phyloP scores from a whole-genome alignment of 306 rosid species.

The Hippophae gyantsensis region DNA sequence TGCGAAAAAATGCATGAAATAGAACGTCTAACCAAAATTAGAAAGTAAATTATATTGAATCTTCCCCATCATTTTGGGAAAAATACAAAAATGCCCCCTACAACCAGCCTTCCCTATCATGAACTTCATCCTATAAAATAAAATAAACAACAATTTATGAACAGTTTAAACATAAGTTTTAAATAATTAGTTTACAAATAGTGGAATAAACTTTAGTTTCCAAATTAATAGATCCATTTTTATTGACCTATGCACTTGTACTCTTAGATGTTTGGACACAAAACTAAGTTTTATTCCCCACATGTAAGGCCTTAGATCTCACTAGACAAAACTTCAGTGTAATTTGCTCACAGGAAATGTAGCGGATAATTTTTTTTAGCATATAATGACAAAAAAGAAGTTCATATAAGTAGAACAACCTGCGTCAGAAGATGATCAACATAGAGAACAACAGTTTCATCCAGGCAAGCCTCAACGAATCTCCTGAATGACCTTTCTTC shows the following conservation, averaged over 20 bases:
- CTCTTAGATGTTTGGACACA: too few species aligned
- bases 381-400: neutral
- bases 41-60: neutral
- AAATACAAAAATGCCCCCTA: neutral
- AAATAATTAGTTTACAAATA: too few species aligned
- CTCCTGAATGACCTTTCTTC: conserved; percentile 96
- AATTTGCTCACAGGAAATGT: too few species aligned
- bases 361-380: neutral
- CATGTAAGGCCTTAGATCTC: too few species aligned
- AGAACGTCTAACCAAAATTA: conserved; percentile 10
- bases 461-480: conserved; percentile 98
- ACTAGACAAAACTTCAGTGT: too few species aligned
- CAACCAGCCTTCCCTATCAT: neutral
- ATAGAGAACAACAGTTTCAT: conserved; percentile 80
- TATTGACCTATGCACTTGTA: too few species aligned
- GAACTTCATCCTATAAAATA: neutral
- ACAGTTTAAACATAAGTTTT: too few species aligned
- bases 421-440: conserved; percentile 87
- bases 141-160: too few species aligned
- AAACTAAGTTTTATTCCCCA: too few species aligned
- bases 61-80: neutral
- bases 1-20: neutral
- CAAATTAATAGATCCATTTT: too few species aligned
- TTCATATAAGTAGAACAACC: conserved; percentile 30
- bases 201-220: too few species aligned